Base-by-base conservation (phyloP, 176 grass and related monocot genomes). In the Oryza meridionalis region DNA sequence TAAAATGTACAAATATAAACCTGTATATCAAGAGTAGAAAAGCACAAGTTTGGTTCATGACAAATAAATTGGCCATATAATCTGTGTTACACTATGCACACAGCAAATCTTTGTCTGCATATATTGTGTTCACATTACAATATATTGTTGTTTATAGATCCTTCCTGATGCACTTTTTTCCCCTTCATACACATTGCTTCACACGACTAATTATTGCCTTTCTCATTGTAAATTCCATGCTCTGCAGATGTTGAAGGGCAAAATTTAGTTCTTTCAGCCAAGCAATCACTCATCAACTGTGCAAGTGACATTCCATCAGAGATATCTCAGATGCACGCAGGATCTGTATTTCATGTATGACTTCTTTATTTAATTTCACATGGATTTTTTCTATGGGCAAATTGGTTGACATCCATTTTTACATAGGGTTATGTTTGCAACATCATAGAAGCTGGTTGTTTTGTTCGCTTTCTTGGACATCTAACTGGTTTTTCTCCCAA, bases 401-500 rank as follows among this genome's bases (percentile, higher is more conserved):
- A 35, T 47, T 51, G 61, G 65, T 70, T 84, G 51, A 80, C 44
- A 66, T 83, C 66, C 78, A 66, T 71, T 88, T 32, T 88, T 73
- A 72, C 61, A 72, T 82, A 98, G 96, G 96, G 96, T 73, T 98
- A 95, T 81, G 72, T 98, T 63, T 95, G 92, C 85, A 98, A 98
- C 70, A 92, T 93, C 73, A 98, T 98, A 77, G 93, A 98, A 92
- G 77, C 79, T 83, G 96, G 96, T 45, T 98, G 93, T 88, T 98
- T 98, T 76, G 89, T 98, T 91, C 91, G 93, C 65, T 98, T 98
- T 90, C 87, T 95, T 84, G 93, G 96, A 65, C 89, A 88, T 85
- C 78, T 98, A 77, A 98, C 89, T 88, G 96, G 96, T 78, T 98
- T 98, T 81, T 91, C 86, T 44, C 96, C 91, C 40, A 98, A 95